Conservation (phyloP, 2,329 filamentous ascomycete genomes). For the Clonostachys byssicola region DNA sequence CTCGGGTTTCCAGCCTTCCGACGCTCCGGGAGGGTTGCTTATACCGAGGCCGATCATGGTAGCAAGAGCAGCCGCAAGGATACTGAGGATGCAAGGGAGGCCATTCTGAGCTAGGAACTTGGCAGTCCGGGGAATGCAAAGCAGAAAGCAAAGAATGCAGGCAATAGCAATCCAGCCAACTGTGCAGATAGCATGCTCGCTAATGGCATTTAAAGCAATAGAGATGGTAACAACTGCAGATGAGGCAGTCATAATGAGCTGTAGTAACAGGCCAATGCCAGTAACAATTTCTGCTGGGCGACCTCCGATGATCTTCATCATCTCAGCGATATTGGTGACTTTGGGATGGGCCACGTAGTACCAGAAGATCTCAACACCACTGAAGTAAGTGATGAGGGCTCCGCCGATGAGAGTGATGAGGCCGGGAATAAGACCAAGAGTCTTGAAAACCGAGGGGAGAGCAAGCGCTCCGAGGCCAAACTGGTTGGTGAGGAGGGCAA, state of each 20-base stretch:
- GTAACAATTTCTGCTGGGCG: slow-evolving; percentile 14
- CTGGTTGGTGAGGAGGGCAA: slow-evolving; percentile 25
- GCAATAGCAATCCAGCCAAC: slow-evolving; percentile 61
- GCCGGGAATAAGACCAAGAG: slow-evolving; percentile 64
- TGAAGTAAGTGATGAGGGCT: slow-evolving; percentile 61
- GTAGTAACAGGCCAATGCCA: slow-evolving; percentile 62
- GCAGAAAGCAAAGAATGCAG: slow-evolving; percentile 57
- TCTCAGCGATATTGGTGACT: slow-evolving; percentile 67
- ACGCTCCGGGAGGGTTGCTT: slow-evolving; percentile 17
- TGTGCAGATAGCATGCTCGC: slow-evolving; percentile 57
- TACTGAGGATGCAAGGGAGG: slow-evolving; percentile 20
- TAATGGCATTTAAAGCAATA: slow-evolving; percentile 66
- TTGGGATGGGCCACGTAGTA: slow-evolving; percentile 67
- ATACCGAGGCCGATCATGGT: slow-evolving; percentile 27
- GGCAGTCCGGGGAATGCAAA: slow-evolving; percentile 66
- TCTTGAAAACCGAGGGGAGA: slow-evolving; percentile 66
- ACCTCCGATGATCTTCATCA: slow-evolving; percentile 49
- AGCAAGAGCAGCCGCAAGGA: slow-evolving; percentile 25
- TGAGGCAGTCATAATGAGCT: slow-evolving; percentile 68
- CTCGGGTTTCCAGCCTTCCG: slow-evolving; percentile 12
- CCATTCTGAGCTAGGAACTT: slow-evolving; percentile 24
- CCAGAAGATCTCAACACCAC: slow-evolving; percentile 47
- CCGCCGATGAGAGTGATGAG: slow-evolving; percentile 63
- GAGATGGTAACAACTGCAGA: slow-evolving; percentile 63
- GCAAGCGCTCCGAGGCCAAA: slow-evolving; percentile 48